Base-by-base conservation (phyloP, 2,329 filamentous ascomycete genomes). In the Cordyceps javanica region DNA sequence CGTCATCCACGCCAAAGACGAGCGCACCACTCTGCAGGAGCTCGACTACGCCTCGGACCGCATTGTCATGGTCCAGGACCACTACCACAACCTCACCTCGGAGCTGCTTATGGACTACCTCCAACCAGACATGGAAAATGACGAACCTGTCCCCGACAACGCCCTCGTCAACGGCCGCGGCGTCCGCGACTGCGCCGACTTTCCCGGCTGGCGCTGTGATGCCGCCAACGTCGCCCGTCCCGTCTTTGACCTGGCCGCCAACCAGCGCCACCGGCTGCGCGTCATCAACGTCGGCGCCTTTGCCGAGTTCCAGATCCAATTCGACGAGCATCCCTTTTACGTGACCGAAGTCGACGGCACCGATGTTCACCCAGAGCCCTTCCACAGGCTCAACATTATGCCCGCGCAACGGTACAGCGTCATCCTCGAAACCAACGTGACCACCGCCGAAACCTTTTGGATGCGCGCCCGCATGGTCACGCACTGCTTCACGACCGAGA, bases 351-450 rank as follows among this genome's bases (percentile, higher is more conserved):
- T 88, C 0, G 88, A 91, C 65, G 88, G 87, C 16, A 83, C 86
- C 1, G 81, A 83, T 36, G 81, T 89, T 1, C 77, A 83, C 58
- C 84, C 87, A 0, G 72, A 75, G 5, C 74, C 81, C 1, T 79
- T 85, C 7, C 76, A 81, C 34, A 80, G 83, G 60, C 70, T 91
- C 55, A 85, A 88, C 60, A 74, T 91, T 23, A 79, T 85, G 8
- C 86, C 87, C 1, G 87, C 87, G 0, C 88, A 91, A 66, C 79
- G 88, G 14, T 90, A 89, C 64, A 88, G 86, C 64, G 76, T 87
- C 14, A 70, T 90, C 0, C 65, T 91, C 1, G 80, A 81, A 2
- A 77, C 85, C 6, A 85, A 86, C 65, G 79, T 81, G 50, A 77
- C 78, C 2, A 73, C 75, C 0, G 67, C 70, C 5, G 68, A 78